Evolutionary conservation across 2,329 filamentous ascomycete species (phyloP).

Genomic region (Coleophoma cylindrospora): DNA sequence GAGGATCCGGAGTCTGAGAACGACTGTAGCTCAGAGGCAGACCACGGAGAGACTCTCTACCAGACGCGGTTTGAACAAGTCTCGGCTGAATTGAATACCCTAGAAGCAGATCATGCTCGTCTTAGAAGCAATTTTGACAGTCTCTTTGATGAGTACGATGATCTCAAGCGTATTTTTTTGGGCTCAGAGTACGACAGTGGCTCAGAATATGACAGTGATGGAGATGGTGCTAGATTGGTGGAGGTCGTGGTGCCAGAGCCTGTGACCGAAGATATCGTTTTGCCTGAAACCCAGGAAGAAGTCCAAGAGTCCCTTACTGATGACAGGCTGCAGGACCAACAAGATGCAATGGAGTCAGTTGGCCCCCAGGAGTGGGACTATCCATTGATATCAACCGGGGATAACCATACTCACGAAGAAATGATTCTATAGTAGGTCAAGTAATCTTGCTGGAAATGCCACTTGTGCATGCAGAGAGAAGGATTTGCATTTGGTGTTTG

Average conservation of each 20-base stretch:
- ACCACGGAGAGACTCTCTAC: conserved; percentile 14
- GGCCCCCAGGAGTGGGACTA: conserved; percentile 34
- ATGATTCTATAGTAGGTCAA: too few species aligned
- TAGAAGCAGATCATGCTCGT: conserved; percentile 1
- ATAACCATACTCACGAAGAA: conserved; percentile 36
- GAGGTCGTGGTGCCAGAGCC: conserved; percentile 10
- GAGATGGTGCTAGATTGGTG: conserved; percentile 9
- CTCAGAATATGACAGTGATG: conserved; percentile 5
- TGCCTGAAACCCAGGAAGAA: conserved; percentile 12
- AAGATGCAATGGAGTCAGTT: conserved; percentile 33
- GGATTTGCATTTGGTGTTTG: too few species aligned
- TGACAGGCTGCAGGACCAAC: too few species aligned
- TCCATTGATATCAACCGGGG: conserved; percentile 34
- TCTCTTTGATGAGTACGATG: conserved; percentile 5
- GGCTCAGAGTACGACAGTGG: conserved; percentile 7
- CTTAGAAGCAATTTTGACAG: conserved; percentile 1
- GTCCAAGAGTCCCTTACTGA: not conserved
- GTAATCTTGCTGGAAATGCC: too few species aligned
- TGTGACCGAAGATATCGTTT: conserved; percentile 13
- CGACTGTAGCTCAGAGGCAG: not conserved
- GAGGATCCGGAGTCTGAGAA: conserved; percentile 1
- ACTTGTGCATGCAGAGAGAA: too few species aligned
- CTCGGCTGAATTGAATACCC: not conserved
- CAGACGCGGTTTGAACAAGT: conserved; percentile 12
- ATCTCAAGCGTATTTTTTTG: conserved; percentile 10